These are phyloP conservation scores for Xylaria cubensis DNA, from an alignment of 495 filamentous ascomycete genomes.

Conservation along the genomic window DNA sequence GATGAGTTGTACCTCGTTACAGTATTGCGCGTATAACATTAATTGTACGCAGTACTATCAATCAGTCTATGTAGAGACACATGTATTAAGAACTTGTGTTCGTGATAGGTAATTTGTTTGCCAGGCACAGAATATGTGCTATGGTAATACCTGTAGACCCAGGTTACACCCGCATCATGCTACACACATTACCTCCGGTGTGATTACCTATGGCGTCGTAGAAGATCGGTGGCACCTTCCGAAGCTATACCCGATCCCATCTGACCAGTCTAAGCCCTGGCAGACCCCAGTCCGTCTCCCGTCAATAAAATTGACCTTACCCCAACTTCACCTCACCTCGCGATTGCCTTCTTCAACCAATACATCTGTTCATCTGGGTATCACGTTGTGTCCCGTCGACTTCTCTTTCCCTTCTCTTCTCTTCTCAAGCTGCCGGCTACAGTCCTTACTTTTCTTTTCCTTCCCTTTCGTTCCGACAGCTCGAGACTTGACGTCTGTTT, in stretches of 20 bases:
- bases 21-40: not conserved
- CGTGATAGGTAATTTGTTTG: not conserved
- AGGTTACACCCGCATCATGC: slow-evolving; percentile 13
- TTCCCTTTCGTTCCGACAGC: slow-evolving; percentile 14
- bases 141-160: not conserved
- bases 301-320: slow-evolving; percentile 13
- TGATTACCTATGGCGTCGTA: not conserved
- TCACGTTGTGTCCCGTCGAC: slow-evolving; percentile 12
- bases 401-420: slow-evolving; percentile 16
- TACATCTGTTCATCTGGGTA: slow-evolving; percentile 6
- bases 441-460: slow-evolving; percentile 19
- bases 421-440: slow-evolving; percentile 30
- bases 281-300: not conserved
- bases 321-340: slow-evolving; percentile 13
- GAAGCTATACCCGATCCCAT: not conserved
- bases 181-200: not conserved
- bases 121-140: not conserved
- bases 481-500: slow-evolving; percentile 38
- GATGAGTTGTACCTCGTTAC: not conserved
- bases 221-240: slow-evolving; percentile 14
- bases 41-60: not conserved
- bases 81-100: not conserved
- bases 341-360: not conserved
- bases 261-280: not conserved
- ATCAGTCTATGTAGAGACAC: not conserved